Conservation (phyloP, 2,329 filamentous ascomycete species). For the Paecilomyces niveus region DNA sequence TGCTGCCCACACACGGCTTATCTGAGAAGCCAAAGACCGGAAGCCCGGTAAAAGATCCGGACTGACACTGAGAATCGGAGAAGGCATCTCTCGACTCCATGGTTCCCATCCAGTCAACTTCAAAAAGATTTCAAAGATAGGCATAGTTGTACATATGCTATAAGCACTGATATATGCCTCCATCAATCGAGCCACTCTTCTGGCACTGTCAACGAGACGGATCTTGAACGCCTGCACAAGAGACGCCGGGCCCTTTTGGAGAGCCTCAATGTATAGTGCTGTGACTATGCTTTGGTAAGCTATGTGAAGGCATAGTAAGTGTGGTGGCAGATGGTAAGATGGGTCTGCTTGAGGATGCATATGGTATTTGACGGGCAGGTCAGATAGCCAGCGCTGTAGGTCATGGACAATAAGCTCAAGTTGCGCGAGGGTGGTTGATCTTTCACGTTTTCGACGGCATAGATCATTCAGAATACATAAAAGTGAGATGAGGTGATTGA, state of each 20-base stretch:
- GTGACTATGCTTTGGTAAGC: conserved; percentile 23
- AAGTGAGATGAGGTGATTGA: conserved; percentile 42
- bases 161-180: conserved; percentile 33
- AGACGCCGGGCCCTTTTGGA: conserved; percentile 11
- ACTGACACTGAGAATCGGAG: conserved; percentile 15
- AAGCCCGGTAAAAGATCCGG: conserved; percentile 19
- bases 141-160: conserved; percentile 32
- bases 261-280: conserved; percentile 16
- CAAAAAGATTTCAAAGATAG: conserved; percentile 36
- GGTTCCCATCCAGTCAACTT: conserved; percentile 22
- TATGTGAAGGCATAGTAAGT: conserved; percentile 28
- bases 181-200: conserved; percentile 28
- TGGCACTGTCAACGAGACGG: conserved; percentile 20
- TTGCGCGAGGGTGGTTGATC: conserved; percentile 15
- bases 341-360: conserved; percentile 20
- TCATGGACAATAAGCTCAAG: conserved; percentile 23
- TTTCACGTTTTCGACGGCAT: conserved; percentile 18
- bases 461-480: conserved; percentile 26
- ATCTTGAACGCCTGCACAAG: neutral
- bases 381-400: conserved; percentile 23
- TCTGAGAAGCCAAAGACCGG: conserved; percentile 3
- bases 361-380: conserved; percentile 23
- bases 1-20: neutral
- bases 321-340: conserved; percentile 18
- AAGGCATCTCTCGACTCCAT: conserved; percentile 2